Conservation (phyloP, 2,329 filamentous ascomycete species). For the Sarocladium oryzae region DNA sequence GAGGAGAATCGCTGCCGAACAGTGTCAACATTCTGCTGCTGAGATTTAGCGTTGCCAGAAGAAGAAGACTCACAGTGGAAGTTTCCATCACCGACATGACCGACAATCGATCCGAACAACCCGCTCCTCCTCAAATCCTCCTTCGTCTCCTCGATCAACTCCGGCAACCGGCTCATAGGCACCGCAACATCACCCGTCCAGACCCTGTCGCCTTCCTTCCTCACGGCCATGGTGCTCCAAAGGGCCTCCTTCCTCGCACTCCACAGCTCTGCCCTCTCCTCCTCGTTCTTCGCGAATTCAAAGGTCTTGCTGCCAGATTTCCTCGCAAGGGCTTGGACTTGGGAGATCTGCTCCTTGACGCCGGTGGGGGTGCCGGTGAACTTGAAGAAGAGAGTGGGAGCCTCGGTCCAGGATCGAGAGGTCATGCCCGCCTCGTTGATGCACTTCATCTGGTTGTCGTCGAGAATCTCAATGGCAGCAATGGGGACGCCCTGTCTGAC, state of each 20-base stretch:
- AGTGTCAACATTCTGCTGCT: slow-evolving; percentile 13
- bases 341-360: slow-evolving; percentile 72
- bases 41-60: background rate
- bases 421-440: slow-evolving; percentile 63
- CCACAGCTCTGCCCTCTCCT: slow-evolving; percentile 75
- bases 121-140: slow-evolving; percentile 36
- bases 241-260: slow-evolving; percentile 77
- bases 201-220: slow-evolving; percentile 59
- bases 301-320: slow-evolving; percentile 59
- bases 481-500: slow-evolving; percentile 77
- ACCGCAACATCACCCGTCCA: slow-evolving; percentile 88
- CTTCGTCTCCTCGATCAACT: slow-evolving; percentile 70
- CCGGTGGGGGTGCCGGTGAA: slow-evolving; percentile 63
- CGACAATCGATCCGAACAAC: slow-evolving; percentile 49
- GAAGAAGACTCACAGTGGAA: slow-evolving; percentile 51
- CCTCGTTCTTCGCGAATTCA: slow-evolving; percentile 64
- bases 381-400: slow-evolving; percentile 78
- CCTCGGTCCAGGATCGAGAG: slow-evolving; percentile 60
- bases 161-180: slow-evolving; percentile 65
- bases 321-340: slow-evolving; percentile 59
- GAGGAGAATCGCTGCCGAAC: slow-evolving; percentile 41
- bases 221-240: slow-evolving; percentile 70
- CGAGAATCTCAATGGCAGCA: slow-evolving; percentile 86
- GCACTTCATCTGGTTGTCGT: slow-evolving; percentile 80
- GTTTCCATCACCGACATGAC: slow-evolving; percentile 72